These are phyloP conservation scores for Escallonia herrerae DNA, from an alignment of 129 eudicot species.

Conservation along the genomic window DNA sequence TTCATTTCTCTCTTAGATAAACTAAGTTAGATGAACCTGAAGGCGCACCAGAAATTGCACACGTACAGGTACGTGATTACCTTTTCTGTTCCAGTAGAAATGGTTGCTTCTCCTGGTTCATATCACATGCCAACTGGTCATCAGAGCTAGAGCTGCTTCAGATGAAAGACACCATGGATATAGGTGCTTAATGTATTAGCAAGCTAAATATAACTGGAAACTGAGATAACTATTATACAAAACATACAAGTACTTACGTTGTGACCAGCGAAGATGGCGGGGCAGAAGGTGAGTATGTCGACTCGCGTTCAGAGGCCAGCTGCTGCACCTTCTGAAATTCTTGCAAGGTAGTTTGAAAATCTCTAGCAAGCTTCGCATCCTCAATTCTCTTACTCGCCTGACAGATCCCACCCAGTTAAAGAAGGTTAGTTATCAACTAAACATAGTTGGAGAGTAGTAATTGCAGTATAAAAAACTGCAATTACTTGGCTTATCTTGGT, in stretches of 20 bases:
- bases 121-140: conserved; percentile 10
- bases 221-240: neutral
- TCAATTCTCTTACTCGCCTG: conserved; percentile 33
- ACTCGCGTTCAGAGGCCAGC: conserved; percentile 40
- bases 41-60: neutral
- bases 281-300: conserved; percentile 24
- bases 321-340: conserved; percentile 41
- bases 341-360: conserved; percentile 32
- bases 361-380: conserved; percentile 41
- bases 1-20: too few relatives aligned
- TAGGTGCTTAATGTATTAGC: neutral
- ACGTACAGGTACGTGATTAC: neutral
- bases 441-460: neutral
- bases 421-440: neutral
- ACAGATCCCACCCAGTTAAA: conserved; percentile 3
- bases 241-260: conserved; percentile 6
- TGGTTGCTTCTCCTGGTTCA: conserved; percentile 23
- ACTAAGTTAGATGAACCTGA: neutral
- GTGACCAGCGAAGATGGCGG: conserved; percentile 10
- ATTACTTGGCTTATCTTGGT: neutral
- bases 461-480: neutral
- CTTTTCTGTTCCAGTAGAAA: conserved; percentile 31
- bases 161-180: neutral
- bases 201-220: neutral
- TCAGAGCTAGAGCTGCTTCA: conserved; percentile 13